Percentiles rank a stretch among this genome's conserved stretches.
phyloP scores from a whole-genome alignment of 140 eudicot genomes.

The Ambrosia hybrid region DNA sequence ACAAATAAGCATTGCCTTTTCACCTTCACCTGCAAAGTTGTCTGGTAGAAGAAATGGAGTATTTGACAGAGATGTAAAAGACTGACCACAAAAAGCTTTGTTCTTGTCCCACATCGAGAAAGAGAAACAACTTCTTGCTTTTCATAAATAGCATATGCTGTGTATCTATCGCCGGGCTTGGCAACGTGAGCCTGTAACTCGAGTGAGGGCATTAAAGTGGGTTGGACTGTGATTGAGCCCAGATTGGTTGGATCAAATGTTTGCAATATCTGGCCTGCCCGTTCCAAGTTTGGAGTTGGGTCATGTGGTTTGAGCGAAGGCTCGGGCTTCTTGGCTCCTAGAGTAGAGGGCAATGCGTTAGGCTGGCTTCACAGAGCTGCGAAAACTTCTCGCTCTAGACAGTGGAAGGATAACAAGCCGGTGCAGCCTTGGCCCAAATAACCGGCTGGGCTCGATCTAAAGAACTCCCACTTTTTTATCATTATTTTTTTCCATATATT shows the following conservation, averaged over 20 bases:
- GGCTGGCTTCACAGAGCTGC: slow-evolving; percentile 42
- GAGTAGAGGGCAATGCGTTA: slow-evolving; percentile 30
- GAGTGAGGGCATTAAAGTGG: too few relatives aligned
- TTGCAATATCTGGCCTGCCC: neutral
- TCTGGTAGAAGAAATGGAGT: too few relatives aligned
- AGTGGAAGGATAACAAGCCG: slow-evolving; percentile 32
- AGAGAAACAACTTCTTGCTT: too few relatives aligned
- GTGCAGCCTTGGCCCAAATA: neutral
- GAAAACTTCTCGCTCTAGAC: slow-evolving; percentile 29
- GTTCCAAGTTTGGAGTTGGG: slow-evolving; percentile 20
- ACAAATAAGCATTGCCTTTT: too few relatives aligned
- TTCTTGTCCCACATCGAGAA: too few relatives aligned
- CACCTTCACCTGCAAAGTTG: too few relatives aligned
- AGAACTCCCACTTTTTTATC: neutral
- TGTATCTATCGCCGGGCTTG: too few relatives aligned
- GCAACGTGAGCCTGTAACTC: too few relatives aligned
- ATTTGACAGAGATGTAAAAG: too few relatives aligned
- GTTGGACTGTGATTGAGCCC: neutral
- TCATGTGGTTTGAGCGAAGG: slow-evolving; percentile 1
- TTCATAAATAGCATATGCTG: too few relatives aligned
- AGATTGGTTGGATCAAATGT: neutral
- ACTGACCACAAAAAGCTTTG: too few relatives aligned
- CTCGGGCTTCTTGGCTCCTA: slow-evolving; percentile 1
- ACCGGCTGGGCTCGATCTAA: neutral
- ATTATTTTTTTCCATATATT: too few relatives aligned